Base-by-base conservation (phyloP, 1,139 yeast species). In the Kodamaea fungicola region DNA sequence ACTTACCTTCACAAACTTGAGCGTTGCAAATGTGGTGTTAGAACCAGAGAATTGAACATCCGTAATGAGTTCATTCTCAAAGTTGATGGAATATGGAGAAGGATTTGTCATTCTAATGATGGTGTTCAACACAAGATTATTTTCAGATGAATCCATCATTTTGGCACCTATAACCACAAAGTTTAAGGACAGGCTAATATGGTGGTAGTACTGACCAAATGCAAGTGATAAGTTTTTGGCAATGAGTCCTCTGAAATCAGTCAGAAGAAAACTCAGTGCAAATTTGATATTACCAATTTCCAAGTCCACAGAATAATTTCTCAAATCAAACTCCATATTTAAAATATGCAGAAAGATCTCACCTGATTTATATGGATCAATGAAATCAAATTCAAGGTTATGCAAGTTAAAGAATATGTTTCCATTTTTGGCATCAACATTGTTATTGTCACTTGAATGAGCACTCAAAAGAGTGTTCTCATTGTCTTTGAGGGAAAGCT, bases 91-190 rank as follows among this genome's bases (percentile, higher is more conserved):
- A 6, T 53, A 33, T 13, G 49, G 47, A 12, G 62, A 47, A 1
- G 79, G 76, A 38, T 76, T 73, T 6, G 43, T 38, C 6, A 75
- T 37, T 8, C 58, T 61, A n/a, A 69, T 51, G 41, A 70, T 64
- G 30, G 62, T 45, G 55, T 42, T 50, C 43, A 54, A 54, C 23
- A 45, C 42, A 21, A 59, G 38, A 9, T 42, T 47, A 0, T 46
- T 41, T 0, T 38, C 32, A 9, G 50, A 46, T 0, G 74, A 58
- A 2, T 54, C 54, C 7, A 61, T 38, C 21, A 59, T 57, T 3
- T 40, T 33, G 8, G 70, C 41, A 2, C 51, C 45, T 12, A 51
- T 49, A 4, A 70, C 45, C 6, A 47, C 48, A 1, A 61, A 40
- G 23, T 58, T 54, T 30, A 62, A 24, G 9, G 42, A n/a, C 26